Evolutionary conservation across 768 basidiomycete genomes (phyloP).

Genomic region (Lactifluus rugatus): DNA sequence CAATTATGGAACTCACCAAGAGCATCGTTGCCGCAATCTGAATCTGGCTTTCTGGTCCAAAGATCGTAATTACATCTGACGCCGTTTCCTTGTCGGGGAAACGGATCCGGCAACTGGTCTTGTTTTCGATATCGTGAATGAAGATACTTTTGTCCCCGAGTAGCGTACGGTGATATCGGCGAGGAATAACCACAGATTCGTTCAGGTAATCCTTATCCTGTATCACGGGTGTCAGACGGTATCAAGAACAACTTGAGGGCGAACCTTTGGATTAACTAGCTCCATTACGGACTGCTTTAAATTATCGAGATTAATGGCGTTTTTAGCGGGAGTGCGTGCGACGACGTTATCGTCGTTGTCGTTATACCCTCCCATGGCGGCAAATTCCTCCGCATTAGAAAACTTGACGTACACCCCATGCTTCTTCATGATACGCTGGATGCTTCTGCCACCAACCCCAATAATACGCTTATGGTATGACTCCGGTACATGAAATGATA

Average conservation of each 20-base stretch:
- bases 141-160: constrained; percentile 96
- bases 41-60: constrained; percentile 93
- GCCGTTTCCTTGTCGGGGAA: constrained; percentile 92
- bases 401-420: constrained; percentile 99
- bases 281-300: constrained; percentile 97
- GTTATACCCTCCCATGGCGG: constrained; percentile 85
- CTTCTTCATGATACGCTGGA: constrained; percentile 99
- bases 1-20: constrained; percentile 43
- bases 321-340: constrained; percentile 97
- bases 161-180: constrained; percentile 89
- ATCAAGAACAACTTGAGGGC: constrained; percentile 18
- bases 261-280: constrained; percentile 89
- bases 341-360: constrained; percentile 99
- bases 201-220: constrained; percentile 96
- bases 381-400: constrained; percentile 95
- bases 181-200: constrained; percentile 87
- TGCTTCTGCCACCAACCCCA: constrained; percentile 94
- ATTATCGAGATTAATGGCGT: constrained; percentile 88
- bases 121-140: constrained; percentile 92
- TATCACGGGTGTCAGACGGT: neutral
- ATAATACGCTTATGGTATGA: constrained; percentile 98
- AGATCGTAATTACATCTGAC: constrained; percentile 93
- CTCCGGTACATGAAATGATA: constrained; percentile 98
- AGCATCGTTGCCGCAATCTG: constrained; percentile 96
- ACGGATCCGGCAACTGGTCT: constrained; percentile 87